A percentile compares a stretch with the other conserved stretches of the same genome.
Evolutionary conservation across 2,329 filamentous ascomycete genomes (phyloP).

Genomic region (Penicillium digitatum): DNA sequence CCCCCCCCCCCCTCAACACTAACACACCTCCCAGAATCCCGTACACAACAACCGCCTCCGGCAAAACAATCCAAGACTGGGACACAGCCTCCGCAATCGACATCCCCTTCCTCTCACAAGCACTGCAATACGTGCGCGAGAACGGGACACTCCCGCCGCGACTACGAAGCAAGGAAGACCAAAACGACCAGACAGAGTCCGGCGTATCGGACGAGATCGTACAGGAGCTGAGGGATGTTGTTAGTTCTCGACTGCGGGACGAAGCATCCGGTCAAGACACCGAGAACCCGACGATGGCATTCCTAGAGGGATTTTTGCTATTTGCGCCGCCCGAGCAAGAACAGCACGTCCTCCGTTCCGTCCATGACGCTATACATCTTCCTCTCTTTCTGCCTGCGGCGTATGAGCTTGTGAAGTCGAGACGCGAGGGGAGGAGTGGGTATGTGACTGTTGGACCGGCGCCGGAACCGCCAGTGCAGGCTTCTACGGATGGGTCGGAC

Average conservation of each 20-base stretch:
- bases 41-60: constrained; percentile 46
- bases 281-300: constrained; percentile 52
- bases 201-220: constrained; percentile 31
- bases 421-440: constrained; percentile 42
- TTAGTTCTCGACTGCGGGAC: constrained; percentile 5
- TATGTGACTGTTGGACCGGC: constrained; percentile 47
- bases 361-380: constrained; percentile 57
- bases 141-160: constrained; percentile 55
- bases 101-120: constrained; percentile 61
- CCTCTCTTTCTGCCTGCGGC: constrained; percentile 73
- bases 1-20: too few species aligned
- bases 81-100: constrained; percentile 80
- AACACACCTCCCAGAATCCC: constrained; percentile 41
- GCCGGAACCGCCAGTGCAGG: constrained; percentile 21
- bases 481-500: not conserved
- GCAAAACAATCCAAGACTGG: constrained; percentile 72
- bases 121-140: constrained; percentile 66
- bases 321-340: constrained; percentile 52
- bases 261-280: not conserved
- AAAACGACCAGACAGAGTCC: constrained; percentile 51
- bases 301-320: constrained; percentile 86
- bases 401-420: constrained; percentile 46
- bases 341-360: constrained; percentile 26
- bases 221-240: constrained; percentile 21
- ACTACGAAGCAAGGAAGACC: constrained; percentile 55